phyloP scores from a whole-genome alignment of 2,329 filamentous ascomycete genomes.

The Stagonosporopsis vannaccii region DNA sequence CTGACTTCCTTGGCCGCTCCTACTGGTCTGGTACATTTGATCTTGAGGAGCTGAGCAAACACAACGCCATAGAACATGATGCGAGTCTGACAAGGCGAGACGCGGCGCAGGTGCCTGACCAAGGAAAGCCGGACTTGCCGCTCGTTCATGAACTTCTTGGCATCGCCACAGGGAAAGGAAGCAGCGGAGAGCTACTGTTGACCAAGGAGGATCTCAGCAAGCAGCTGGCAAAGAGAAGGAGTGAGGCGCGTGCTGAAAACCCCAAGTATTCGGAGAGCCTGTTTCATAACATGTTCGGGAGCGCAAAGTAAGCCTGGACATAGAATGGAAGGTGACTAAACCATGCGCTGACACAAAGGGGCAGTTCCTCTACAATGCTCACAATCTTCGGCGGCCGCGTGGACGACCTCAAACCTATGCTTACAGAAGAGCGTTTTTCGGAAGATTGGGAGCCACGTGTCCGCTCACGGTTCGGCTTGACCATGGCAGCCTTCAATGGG shows the following conservation, averaged over 20 bases:
- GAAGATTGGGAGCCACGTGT: constrained; percentile 53
- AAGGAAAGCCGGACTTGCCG: constrained; percentile 48
- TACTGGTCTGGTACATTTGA: constrained; percentile 34
- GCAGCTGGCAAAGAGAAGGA: constrained; percentile 44
- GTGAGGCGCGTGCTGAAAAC: constrained; percentile 47
- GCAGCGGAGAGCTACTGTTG: constrained; percentile 40
- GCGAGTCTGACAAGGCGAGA: constrained; percentile 40
- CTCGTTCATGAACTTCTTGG: constrained; percentile 47
- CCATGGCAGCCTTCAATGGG: constrained; percentile 53
- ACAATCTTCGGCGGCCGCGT: constrained; percentile 52
- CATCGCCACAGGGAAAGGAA: constrained; percentile 48
- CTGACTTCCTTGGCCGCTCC: constrained; percentile 29
- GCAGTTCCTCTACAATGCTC: constrained; percentile 53
- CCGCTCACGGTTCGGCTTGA: constrained; percentile 48
- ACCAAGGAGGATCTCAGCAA: constrained; percentile 50
- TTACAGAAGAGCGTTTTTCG: constrained; percentile 51
- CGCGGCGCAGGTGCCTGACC: constrained; percentile 47
- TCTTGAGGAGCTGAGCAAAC: constrained; percentile 41
- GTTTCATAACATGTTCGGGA: constrained; percentile 53
- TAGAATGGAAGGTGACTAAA: background rate
- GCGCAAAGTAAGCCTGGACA: constrained; percentile 43
- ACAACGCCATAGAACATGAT: constrained; percentile 48
- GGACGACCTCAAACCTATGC: constrained; percentile 50
- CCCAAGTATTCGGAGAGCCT: constrained; percentile 45
- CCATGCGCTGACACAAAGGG: background rate